Evolutionary conservation across 495 filamentous ascomycete genomes (phyloP).

Genomic region (Saxophila tyrrhenica): DNA sequence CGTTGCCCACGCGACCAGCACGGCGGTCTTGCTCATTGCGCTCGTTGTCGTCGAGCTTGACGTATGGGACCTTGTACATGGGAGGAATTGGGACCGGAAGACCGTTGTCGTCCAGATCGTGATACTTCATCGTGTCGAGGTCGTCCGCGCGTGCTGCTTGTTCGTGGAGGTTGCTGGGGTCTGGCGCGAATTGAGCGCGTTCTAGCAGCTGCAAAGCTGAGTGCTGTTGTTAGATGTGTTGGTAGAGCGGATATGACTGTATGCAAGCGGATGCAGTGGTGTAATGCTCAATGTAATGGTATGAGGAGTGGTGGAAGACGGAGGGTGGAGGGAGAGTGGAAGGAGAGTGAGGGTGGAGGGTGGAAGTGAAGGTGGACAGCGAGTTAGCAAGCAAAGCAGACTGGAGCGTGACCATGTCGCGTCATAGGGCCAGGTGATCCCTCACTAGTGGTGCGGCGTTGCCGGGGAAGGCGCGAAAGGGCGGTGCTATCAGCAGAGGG

Average conservation of each 20-base stretch:
- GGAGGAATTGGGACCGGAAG: conserved; percentile 2
- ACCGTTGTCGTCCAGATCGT: neutral
- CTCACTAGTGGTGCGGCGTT: neutral
- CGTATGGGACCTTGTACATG: conserved; percentile 16
- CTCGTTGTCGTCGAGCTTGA: conserved; percentile 5
- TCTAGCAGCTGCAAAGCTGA: neutral
- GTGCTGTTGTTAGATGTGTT: neutral
- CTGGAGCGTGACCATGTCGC: neutral
- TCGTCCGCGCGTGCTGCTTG: neutral
- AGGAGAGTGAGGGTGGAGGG: neutral
- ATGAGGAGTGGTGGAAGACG: neutral
- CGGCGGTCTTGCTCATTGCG: neutral
- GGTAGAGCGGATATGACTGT: neutral
- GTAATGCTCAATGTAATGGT: neutral
- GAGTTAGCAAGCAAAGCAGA: neutral
- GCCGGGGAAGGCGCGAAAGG: neutral
- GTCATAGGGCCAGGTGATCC: neutral
- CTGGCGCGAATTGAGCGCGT: neutral
- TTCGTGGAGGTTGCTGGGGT: neutral
- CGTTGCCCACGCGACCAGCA: neutral
- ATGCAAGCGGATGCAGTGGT: neutral
- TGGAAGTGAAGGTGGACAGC: neutral
- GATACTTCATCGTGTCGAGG: neutral
- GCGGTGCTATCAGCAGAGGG: neutral
- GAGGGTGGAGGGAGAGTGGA: neutral